Conservation (phyloP, 768 basidiomycete species). For the Thelephora ganbajun region DNA sequence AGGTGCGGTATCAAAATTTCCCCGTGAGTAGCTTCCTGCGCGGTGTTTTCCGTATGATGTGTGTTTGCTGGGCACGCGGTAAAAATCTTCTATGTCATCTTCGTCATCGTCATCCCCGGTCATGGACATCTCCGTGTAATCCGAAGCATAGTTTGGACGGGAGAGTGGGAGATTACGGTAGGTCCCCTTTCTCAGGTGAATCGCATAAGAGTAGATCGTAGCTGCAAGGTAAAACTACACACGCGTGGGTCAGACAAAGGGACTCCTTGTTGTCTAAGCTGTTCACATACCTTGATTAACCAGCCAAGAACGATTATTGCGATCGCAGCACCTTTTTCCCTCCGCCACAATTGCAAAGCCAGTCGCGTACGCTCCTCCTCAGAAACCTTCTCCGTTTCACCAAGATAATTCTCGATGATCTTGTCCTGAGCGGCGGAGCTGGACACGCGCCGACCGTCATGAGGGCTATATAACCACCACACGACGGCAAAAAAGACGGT, state of each 20-base stretch:
- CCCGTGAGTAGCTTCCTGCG: conserved; percentile 30
- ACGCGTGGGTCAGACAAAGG: neutral
- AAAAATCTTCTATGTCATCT: conserved; percentile 54
- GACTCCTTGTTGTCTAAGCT: neutral
- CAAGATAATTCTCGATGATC: conserved; percentile 57
- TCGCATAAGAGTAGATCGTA: conserved; percentile 84
- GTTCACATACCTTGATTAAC: conserved; percentile 63
- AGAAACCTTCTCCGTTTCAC: conserved; percentile 37
- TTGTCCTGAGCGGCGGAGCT: conserved; percentile 78
- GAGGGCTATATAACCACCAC: conserved; percentile 89
- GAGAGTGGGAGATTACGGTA: conserved; percentile 65
- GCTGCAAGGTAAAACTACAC: conserved; percentile 80
- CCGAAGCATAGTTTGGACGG: conserved; percentile 8
- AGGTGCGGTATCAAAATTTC: conserved; percentile 49
- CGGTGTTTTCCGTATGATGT: conserved; percentile 5
- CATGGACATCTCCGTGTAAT: conserved; percentile 17
- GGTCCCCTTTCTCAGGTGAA: conserved; percentile 82
- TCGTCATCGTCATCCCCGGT: conserved; percentile 38
- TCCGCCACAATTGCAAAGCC: conserved; percentile 76
- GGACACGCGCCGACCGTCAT: conserved; percentile 70
- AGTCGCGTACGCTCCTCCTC: conserved; percentile 54
- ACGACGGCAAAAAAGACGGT: conserved; percentile 80
- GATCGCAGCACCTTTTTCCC: conserved; percentile 75
- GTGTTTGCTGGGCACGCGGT: conserved; percentile 36
- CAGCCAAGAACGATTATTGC: conserved; percentile 72